These are phyloP conservation scores for Phytopythium cucurbitacearum DNA, from an alignment of 352 stramenopile genomes.

Conservation along the genomic window DNA sequence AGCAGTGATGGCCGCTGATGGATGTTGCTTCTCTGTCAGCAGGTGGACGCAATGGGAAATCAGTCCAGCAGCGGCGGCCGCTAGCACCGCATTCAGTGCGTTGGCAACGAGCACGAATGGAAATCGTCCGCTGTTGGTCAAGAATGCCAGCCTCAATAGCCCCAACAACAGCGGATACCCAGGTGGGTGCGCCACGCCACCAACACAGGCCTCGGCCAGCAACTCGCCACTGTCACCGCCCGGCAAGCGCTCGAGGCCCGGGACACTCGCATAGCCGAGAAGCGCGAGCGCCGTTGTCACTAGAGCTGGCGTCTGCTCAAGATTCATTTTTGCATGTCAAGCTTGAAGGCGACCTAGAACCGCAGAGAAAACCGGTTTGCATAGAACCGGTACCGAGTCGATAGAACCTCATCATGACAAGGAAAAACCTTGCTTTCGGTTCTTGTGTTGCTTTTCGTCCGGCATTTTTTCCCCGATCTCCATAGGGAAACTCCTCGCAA, in stretches of 20 bases:
- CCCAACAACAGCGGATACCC: constrained; percentile 91
- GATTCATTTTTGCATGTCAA: constrained; percentile 1
- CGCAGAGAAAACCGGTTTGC: neutral
- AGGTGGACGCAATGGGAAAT: constrained; percentile 33
- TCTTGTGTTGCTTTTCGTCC: neutral
- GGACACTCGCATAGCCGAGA: constrained; percentile 15
- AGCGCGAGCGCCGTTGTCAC: constrained; percentile 18
- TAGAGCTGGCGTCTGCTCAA: constrained; percentile 4
- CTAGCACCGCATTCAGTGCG: constrained; percentile 26
- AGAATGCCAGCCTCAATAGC: constrained; percentile 27
- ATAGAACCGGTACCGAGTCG: neutral
- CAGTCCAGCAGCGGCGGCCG: constrained; percentile 25
- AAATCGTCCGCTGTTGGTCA: constrained; percentile 2
- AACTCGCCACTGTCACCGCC: constrained; percentile 89
- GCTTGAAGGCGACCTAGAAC: neutral
- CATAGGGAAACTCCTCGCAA: constrained; percentile 2
- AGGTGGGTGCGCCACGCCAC: constrained; percentile 89
- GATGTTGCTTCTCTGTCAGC: constrained; percentile 7
- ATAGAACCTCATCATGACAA: neutral
- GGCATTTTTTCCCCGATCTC: constrained; percentile 2
- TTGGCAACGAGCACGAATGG: constrained; percentile 34
- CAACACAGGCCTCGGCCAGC: constrained; percentile 87
- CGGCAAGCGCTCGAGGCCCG: constrained; percentile 28
- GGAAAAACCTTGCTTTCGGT: neutral
- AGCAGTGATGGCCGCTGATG: constrained; percentile 23